These are phyloP conservation scores for Artemisia annua DNA, from an alignment of 129 eudicot genomes.

Conservation along the genomic window DNA sequence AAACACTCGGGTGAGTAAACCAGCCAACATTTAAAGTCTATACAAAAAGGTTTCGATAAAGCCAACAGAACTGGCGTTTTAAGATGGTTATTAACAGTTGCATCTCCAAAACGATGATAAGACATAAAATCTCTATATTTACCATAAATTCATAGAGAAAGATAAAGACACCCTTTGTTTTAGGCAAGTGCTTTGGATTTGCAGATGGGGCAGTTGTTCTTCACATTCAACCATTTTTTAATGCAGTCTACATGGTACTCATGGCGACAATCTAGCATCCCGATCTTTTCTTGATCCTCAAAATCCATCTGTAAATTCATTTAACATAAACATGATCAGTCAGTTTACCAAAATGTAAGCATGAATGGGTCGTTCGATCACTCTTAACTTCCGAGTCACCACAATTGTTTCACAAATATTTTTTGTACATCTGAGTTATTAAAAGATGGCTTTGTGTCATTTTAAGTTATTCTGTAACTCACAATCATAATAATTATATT, in stretches of 20 bases:
- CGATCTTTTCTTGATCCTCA: conserved; percentile 51
- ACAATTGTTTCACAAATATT: no score
- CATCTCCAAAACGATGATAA: conserved; percentile 24
- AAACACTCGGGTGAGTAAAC: conserved; percentile 26
- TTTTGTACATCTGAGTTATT: no score
- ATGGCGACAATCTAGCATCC: conserved; percentile 69
- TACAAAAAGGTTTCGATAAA: conserved; percentile 28
- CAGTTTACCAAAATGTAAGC: background rate
- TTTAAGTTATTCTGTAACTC: no score
- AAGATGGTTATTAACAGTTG: conserved; percentile 33
- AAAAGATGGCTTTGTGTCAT: no score
- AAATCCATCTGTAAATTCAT: conserved; percentile 53
- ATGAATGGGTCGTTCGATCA: background rate
- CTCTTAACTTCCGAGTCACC: no score
- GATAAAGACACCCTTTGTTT: conserved; percentile 17
- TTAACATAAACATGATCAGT: conserved; percentile 7
- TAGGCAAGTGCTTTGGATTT: conserved; percentile 60
- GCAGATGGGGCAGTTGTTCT: conserved; percentile 85
- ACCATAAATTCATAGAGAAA: conserved; percentile 24
- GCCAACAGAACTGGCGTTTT: conserved; percentile 39
- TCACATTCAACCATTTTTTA: conserved; percentile 71
- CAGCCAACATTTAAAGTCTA: conserved; percentile 38
- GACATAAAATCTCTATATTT: conserved; percentile 29
- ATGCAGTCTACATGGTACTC: conserved; percentile 83
- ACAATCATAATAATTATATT: no score